A percentile compares a stretch with the other conserved stretches of the same genome.
phyloP scores from a whole-genome alignment of 306 rosid genomes.

The Fragaria ananassa region DNA sequence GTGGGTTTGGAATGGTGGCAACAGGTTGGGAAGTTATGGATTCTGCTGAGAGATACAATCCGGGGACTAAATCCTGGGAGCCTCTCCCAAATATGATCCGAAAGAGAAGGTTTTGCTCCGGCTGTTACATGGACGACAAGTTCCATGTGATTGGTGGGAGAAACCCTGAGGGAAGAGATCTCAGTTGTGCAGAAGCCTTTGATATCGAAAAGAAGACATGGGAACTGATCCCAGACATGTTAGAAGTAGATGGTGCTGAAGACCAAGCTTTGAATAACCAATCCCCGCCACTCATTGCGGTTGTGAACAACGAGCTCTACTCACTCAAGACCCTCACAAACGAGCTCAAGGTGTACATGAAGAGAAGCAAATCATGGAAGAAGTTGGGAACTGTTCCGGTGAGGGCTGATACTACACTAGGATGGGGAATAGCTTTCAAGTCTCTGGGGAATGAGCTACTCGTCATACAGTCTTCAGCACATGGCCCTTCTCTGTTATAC shows the following conservation, averaged over 20 bases:
- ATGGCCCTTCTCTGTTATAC: conserved; percentile 40
- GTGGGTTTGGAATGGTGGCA: conserved; percentile 49
- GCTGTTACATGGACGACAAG: conserved; percentile 71
- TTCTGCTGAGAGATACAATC: conserved; percentile 64
- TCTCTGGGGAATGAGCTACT: conserved; percentile 71
- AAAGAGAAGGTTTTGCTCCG: conserved; percentile 56
- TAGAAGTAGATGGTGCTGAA: conserved; percentile 17
- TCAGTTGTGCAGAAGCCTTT: conserved; percentile 60
- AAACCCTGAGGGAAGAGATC: conserved; percentile 39
- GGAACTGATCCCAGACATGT: conserved; percentile 59
- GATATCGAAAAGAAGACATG: conserved; percentile 52
- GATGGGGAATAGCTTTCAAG: conserved; percentile 89
- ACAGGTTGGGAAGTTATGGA: conserved; percentile 33
- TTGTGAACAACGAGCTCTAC: conserved; percentile 60
- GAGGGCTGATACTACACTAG: conserved; percentile 51
- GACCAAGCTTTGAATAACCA: conserved; percentile 26
- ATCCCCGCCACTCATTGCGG: conserved; percentile 80
- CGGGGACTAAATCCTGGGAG: conserved; percentile 50
- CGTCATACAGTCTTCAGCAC: conserved; percentile 55
- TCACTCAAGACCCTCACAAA: conserved; percentile 52
- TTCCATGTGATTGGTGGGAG: conserved; percentile 79
- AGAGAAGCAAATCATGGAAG: conserved; percentile 55
- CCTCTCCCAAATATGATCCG: conserved; percentile 59
- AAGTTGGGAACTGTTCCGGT: conserved; percentile 66
- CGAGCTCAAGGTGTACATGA: conserved; percentile 59